Base-by-base conservation (phyloP, 495 filamentous ascomycete genomes). In the Arthonia radiata region DNA sequence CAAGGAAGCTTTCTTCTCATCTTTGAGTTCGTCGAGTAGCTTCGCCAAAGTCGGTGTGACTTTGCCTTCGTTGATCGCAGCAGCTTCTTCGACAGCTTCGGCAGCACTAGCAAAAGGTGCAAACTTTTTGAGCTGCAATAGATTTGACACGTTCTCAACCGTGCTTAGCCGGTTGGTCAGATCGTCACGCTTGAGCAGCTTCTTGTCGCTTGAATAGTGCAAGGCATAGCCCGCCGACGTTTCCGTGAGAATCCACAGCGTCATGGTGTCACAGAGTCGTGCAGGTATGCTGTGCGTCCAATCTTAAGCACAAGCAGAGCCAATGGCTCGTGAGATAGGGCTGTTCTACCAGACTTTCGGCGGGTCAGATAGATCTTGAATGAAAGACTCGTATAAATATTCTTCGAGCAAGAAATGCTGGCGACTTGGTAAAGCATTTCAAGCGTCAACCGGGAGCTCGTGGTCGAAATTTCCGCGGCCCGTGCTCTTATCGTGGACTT, bases 101-200 rank as follows among this genome's bases (percentile, higher is more conserved):
- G 73, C 71, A 29, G 86, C 79, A 45, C 75, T 90, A 39, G 90
- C 79, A 50, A 92, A 99, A 57, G 93, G 93, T 47, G 71, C 59
- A 52, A 99, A 94, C 46, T 79, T 69, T 64, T 92, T 94, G 46
- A 92, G 57, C 50, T 91, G 92, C 43, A 99, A 91, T 80, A 91
- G 54, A 38, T 72, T 76, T 39, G 70, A 72, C 27, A 89, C 67
- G 40, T 76, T 77, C 52, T 94, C 80, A 15, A 78, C 68, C 22
- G 72, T 77, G 17, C 65, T 60, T 24, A 73, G 61, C 43, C 90
- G 71, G 23, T 64, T 59, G 15, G 59, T 53, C 34, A 90, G 43
- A 41, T 78, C 65, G 48, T 80, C 72, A 36, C 67, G 67, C 54
- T 91, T 81, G 29, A 99, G 60, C 23, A 94, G 61, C 61, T 92